These are phyloP conservation scores for Camelina sativa DNA, from an alignment of 345 rosid genomes.

Conservation along the genomic window DNA sequence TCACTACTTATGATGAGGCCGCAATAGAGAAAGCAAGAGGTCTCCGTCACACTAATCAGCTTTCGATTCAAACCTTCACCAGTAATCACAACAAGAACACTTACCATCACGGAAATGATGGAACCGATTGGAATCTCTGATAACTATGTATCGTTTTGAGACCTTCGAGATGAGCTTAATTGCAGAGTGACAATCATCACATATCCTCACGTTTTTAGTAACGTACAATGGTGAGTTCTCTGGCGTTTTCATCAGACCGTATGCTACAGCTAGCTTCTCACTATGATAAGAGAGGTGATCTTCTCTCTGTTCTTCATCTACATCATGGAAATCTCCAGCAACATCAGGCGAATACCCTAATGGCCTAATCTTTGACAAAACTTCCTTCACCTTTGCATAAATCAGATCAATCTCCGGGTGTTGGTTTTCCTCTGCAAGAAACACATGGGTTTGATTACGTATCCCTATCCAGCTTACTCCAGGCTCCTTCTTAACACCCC, in stretches of 20 bases:
- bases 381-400: constrained; percentile 61
- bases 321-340: constrained; percentile 65
- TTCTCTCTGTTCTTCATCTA: constrained; percentile 88
- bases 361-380: constrained; percentile 63
- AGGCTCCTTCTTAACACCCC: constrained; percentile 77
- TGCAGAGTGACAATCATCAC: constrained; percentile 90
- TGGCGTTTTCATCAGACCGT: constrained; percentile 73
- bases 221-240: constrained; percentile 61
- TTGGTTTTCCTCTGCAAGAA: constrained; percentile 63
- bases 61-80: constrained; percentile 35
- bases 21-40: constrained; percentile 2
- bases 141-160: constrained; percentile 59
- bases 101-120: constrained; percentile 71
- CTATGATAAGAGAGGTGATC: constrained; percentile 73
- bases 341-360: constrained; percentile 74
- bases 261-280: constrained; percentile 85
- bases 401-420: constrained; percentile 69
- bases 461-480: constrained; percentile 88
- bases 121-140: constrained; percentile 82
- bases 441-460: constrained; percentile 58
- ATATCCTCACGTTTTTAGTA: constrained; percentile 76
- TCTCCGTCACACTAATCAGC: not conserved
- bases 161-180: constrained; percentile 69
- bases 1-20: not conserved
- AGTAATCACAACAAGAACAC: constrained; percentile 70